Evolutionary conservation across 73 alveolate species (phyloP).

Genomic region (Breviolum minutum): DNA sequence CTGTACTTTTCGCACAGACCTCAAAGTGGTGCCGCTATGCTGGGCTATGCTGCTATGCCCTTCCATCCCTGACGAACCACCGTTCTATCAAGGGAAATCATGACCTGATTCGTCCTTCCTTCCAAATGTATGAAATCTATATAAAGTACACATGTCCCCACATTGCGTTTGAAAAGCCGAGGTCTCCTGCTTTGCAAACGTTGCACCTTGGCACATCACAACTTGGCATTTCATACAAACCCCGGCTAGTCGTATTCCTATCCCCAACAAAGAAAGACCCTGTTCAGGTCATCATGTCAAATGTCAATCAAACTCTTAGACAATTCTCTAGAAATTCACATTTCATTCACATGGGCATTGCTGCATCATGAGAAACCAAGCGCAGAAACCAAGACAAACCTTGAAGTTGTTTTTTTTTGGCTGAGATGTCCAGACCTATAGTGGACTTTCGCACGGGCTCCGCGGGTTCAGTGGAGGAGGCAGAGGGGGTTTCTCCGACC

Average conservation of each 20-base stretch:
- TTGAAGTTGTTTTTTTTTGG: no score
- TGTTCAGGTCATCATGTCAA: not conserved
- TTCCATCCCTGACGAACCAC: not conserved
- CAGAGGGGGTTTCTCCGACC: no score
- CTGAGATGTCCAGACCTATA: no score
- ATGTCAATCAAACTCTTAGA: not conserved
- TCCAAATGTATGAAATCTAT: not conserved
- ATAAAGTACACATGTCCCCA: not conserved
- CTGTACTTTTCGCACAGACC: constrained; percentile 26
- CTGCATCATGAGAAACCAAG: no score
- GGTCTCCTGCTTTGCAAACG: constrained; percentile 16
- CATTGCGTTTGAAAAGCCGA: no score
- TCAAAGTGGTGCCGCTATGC: not conserved
- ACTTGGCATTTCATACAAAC: not conserved
- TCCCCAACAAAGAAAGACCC: no score
- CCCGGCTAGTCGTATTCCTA: no score
- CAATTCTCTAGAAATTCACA: no score
- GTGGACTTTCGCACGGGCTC: no score
- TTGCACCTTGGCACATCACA: not conserved
- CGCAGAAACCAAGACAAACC: no score
- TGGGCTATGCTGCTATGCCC: not conserved
- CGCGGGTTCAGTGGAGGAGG: no score
- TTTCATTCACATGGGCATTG: no score
- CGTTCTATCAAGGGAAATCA: not conserved
- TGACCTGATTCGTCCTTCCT: not conserved